A percentile compares a stretch with the other conserved stretches of the same genome.
Evolutionary conservation across 139 green algal species (phyloP).

Genomic region (Desmodesmus armatus): DNA sequence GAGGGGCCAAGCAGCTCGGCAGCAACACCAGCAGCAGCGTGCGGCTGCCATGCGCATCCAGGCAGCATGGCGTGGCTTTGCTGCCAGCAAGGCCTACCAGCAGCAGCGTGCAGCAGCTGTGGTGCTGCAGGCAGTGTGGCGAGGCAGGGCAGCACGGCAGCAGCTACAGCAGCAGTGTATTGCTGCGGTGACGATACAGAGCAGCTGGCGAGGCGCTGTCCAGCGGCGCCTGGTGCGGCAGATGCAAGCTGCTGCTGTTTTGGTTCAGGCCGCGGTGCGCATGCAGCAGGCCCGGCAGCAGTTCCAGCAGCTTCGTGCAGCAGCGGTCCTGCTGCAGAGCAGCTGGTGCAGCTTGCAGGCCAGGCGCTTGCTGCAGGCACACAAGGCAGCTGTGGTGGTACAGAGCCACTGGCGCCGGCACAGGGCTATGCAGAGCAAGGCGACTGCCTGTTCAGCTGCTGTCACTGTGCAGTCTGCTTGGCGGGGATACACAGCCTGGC

Average conservation of each 20-base stretch:
- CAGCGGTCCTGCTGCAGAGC: constrained; percentile 40
- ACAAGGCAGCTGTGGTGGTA: background rate
- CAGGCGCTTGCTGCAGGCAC: constrained; percentile 36
- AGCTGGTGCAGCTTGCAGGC: constrained; percentile 43
- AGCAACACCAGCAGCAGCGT: background rate
- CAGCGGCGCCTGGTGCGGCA: constrained; percentile 25
- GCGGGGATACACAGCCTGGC: background rate
- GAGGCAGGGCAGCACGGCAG: background rate
- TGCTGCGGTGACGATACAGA: constrained; percentile 58
- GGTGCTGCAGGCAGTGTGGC: constrained; percentile 26
- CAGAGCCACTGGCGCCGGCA: constrained; percentile 52
- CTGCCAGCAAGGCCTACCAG: background rate
- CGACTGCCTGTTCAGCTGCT: background rate
- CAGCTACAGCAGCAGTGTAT: background rate
- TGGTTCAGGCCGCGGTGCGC: background rate
- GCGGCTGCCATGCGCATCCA: constrained; percentile 34
- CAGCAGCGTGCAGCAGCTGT: constrained; percentile 27
- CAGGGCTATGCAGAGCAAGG: constrained; percentile 1
- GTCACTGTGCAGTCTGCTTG: background rate
- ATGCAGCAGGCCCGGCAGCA: constrained; percentile 19
- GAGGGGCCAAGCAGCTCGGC: background rate
- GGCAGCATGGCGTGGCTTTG: background rate
- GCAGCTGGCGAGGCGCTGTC: constrained; percentile 3
- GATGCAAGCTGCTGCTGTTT: background rate
- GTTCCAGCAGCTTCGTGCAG: background rate